Percentiles rank a stretch among this genome's conserved stretches.
phyloP scores from a whole-genome alignment of 345 rosid species.

The Brassica napus region DNA sequence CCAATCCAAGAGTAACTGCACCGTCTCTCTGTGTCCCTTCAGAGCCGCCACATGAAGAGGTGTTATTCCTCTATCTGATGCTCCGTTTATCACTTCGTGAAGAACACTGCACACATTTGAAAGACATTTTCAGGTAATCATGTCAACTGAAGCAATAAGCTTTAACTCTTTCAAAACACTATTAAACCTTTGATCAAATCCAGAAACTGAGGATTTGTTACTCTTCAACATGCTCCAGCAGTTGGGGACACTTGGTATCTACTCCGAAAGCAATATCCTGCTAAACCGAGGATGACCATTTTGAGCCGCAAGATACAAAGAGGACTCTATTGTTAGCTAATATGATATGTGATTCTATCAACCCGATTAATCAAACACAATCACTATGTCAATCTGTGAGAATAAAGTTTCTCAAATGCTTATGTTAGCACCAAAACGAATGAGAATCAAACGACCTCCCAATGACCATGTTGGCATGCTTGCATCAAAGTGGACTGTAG shows the following conservation, averaged over 20 bases:
- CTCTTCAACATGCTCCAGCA: slow-evolving; percentile 9
- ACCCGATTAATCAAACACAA: neutral
- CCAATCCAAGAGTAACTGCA: neutral
- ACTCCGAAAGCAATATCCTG: slow-evolving; percentile 83
- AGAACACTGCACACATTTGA: neutral
- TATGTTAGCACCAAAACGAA: slow-evolving; percentile 86
- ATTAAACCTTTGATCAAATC: too few species aligned
- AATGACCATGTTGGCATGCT: slow-evolving; percentile 98
- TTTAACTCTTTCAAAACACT: neutral
- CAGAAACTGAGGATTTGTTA: too few species aligned
- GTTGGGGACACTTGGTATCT: slow-evolving; percentile 67
- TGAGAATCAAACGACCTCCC: slow-evolving; percentile 92
- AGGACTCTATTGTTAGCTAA: slow-evolving; percentile 89
- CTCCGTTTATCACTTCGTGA: neutral
- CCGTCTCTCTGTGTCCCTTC: neutral
- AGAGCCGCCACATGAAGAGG: neutral
- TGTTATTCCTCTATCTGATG: neutral
- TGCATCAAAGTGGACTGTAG: slow-evolving; percentile 99
- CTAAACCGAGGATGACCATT: slow-evolving; percentile 84
- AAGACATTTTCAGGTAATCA: neutral
- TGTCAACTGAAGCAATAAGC: neutral
- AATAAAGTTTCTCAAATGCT: slow-evolving; percentile 29
- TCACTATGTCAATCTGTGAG: slow-evolving; percentile 5
- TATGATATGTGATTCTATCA: slow-evolving; percentile 73
- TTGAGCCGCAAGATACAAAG: slow-evolving; percentile 86